These are phyloP conservation scores for Amphicarpaea edgeworthii DNA, from an alignment of 306 rosid species.

Conservation along the genomic window DNA sequence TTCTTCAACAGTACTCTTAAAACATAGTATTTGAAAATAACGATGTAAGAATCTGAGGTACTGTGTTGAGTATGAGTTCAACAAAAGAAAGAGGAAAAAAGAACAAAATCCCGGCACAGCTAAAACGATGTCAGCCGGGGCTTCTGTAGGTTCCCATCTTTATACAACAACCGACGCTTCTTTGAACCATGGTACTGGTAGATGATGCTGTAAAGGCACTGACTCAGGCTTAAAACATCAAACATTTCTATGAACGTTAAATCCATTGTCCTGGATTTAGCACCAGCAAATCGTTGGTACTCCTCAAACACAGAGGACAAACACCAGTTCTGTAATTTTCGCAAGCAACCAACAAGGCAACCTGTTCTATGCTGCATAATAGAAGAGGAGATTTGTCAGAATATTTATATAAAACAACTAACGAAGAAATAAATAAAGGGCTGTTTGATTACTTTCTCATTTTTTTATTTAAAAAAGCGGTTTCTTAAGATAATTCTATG, in stretches of 20 bases:
- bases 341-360: constrained; percentile 86
- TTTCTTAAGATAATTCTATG: neutral
- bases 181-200: constrained; percentile 88
- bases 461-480: neutral
- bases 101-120: constrained; percentile 26
- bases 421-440: neutral
- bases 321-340: constrained; percentile 97
- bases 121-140: constrained; percentile 65
- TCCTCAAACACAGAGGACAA: constrained; percentile 84
- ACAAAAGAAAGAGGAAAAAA: neutral
- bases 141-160: constrained; percentile 77
- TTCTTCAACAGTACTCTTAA: constrained; percentile 11
- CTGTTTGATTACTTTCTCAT: neutral
- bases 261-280: constrained; percentile 74
- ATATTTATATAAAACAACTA: neutral
- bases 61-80: constrained; percentile 25
- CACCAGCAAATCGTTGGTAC: constrained; percentile 79
- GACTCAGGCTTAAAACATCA: constrained; percentile 66
- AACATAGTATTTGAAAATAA: constrained; percentile 33
- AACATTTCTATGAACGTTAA: constrained; percentile 75
- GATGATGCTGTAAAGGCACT: constrained; percentile 91
- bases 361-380: constrained; percentile 89
- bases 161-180: constrained; percentile 77
- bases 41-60: constrained; percentile 5
- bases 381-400: neutral